Evolutionary conservation across 495 filamentous ascomycete genomes (phyloP), one percentile per base, ranked within the genome.

Genomic region (Cladorrhinum samala): DNA sequence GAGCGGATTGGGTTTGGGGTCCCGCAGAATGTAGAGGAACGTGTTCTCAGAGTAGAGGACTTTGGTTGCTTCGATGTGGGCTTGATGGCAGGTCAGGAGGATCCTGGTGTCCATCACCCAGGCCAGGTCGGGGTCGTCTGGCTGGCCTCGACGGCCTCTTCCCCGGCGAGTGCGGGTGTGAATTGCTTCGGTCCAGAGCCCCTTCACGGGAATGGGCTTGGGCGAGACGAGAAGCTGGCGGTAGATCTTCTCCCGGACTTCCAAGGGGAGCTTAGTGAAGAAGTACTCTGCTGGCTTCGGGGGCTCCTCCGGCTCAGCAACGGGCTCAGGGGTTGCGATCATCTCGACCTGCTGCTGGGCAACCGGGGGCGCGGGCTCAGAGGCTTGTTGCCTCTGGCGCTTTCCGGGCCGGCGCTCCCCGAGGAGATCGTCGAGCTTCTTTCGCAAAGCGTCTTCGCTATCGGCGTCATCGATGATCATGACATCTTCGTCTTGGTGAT

Each of bases 21-120:
- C 69, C 2, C 71, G 64, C n/a, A 75, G 50, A 9, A 57, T 49
- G 50, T 76, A 75, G 0, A 54, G 13, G 49, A 77, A 77, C 0
- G 36, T 60, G 25, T 77, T 77, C 41, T 70, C 61, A 1, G 67
- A 70, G 43, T 66, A 77, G 0, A 77, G 61, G 3, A 76, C 51
- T 0, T 50, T 57, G 1, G 58, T 44, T 4, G 65, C 74, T 46
- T 74, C 67, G 1, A 37, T 9, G 1, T 46, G 50, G 11, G 67
- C 44, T 9, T 58, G 56, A 2, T 52, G 54, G 46, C 68, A 71
- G 0, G 62, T 65, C 9, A 39, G 44, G 30, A 77, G 49, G 27
- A 77, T 70, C 0, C 53, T 25, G 0, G 67, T 41, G 19, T 75
- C 48, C 47, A 68, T 60, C 19, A 24, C 38, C 3, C 20, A 49